Conservation (phyloP, 148 eudicot genomes). For the Oxyria digyna region DNA sequence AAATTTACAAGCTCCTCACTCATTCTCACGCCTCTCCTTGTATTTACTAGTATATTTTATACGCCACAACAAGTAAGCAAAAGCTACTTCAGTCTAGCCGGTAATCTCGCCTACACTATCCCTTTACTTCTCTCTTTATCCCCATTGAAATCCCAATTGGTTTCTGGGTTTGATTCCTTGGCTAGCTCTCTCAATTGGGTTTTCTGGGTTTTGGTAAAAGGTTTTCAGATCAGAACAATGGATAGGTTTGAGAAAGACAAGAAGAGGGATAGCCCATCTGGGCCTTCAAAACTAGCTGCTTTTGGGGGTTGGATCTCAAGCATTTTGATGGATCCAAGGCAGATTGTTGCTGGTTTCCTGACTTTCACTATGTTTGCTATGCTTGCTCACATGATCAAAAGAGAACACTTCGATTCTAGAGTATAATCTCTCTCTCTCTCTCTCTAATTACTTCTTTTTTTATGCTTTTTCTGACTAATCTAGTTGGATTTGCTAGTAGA, state of each 20-base stretch:
- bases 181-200: neutral
- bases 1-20: constrained; percentile 1
- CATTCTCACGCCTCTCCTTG: constrained; percentile 3
- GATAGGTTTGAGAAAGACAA: constrained; percentile 1
- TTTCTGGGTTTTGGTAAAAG: neutral
- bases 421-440: constrained; percentile 10
- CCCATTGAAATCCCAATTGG: neutral
- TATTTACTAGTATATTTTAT: no score
- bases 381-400: constrained; percentile 83
- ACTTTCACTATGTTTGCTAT: constrained; percentile 88
- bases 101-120: neutral
- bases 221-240: neutral
- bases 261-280: constrained; percentile 5
- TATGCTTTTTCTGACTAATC: neutral
- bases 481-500: neutral
- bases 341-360: constrained; percentile 78
- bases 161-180: constrained; percentile 4
- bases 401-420: constrained; percentile 54
- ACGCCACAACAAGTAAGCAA: neutral
- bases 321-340: constrained; percentile 66
- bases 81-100: neutral
- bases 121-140: neutral
- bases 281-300: constrained; percentile 5
- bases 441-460: neutral
- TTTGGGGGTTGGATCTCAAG: constrained; percentile 22